A percentile compares a stretch with the other conserved stretches of the same genome.
These are phyloP conservation scores for Collariella sp. DNA, from an alignment of 495 filamentous ascomycete species.

Conservation along the genomic window DNA sequence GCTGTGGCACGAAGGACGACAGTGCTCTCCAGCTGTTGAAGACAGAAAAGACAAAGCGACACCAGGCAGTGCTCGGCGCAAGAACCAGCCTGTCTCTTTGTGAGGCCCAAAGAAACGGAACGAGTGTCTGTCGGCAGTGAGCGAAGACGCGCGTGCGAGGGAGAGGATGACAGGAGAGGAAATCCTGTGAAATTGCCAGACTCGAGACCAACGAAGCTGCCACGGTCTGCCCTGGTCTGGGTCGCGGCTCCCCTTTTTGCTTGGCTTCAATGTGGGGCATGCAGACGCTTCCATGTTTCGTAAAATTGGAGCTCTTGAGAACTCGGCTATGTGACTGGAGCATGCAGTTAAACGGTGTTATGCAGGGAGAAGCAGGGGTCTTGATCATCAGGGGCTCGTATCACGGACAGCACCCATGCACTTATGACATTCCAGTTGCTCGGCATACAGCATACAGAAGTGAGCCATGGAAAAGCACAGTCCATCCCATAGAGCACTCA, in stretches of 20 bases:
- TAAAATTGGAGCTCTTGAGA: neutral
- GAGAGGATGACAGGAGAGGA: slow-evolving; percentile 11
- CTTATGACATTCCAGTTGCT: too few relatives aligned
- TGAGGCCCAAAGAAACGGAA: neutral
- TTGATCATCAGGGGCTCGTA: too few relatives aligned
- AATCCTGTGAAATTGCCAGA: slow-evolving; percentile 29
- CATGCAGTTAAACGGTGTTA: too few relatives aligned
- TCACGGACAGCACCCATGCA: too few relatives aligned
- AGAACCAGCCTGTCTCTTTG: neutral
- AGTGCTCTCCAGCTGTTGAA: neutral
- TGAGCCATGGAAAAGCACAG: neutral
- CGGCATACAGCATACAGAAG: too few relatives aligned
- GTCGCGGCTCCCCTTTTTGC: slow-evolving; percentile 12
- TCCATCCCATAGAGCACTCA: neutral
- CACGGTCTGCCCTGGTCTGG: neutral
- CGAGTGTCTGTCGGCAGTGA: neutral
- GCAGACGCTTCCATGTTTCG: slow-evolving; percentile 1
- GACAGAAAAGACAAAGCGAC: neutral
- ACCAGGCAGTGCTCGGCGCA: neutral
- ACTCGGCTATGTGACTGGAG: too few relatives aligned
- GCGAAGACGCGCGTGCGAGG: slow-evolving; percentile 25
- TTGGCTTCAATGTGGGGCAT: slow-evolving; percentile 1
- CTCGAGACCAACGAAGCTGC: slow-evolving; percentile 11
- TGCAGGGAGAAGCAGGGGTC: too few relatives aligned
- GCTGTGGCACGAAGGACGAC: slow-evolving; percentile 5